Evolutionary conservation across 345 rosid species (phyloP).

Genomic region (Hirschfeldia incana): DNA sequence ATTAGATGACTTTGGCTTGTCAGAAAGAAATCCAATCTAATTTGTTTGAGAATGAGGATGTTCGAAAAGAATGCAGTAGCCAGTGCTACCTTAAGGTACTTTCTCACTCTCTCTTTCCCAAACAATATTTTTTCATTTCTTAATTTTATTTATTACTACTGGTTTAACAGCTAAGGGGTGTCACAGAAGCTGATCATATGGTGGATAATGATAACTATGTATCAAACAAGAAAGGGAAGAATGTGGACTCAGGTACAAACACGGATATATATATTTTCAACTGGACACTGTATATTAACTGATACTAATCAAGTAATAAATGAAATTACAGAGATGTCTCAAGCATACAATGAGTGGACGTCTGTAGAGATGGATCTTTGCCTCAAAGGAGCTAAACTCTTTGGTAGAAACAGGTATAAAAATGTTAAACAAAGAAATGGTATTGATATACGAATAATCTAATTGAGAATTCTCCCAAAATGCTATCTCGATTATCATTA

Average conservation of each 20-base stretch:
- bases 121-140: constrained; percentile 30
- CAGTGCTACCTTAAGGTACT: constrained; percentile 34
- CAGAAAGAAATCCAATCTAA: neutral
- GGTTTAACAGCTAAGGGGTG: constrained; percentile 51
- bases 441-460: neutral
- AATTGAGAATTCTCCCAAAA: neutral
- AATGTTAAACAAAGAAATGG: neutral
- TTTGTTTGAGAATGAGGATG: neutral
- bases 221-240: constrained; percentile 50
- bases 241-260: constrained; percentile 13
- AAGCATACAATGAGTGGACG: constrained; percentile 55
- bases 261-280: neutral
- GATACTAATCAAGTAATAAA: constrained; percentile 21
- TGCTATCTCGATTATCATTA: neutral
- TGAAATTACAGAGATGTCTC: constrained; percentile 39
- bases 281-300: neutral
- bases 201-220: neutral
- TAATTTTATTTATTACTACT: constrained; percentile 19
- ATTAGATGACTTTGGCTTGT: constrained; percentile 8
- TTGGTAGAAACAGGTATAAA: constrained; percentile 80
- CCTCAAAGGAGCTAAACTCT: constrained; percentile 75
- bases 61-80: constrained; percentile 1
- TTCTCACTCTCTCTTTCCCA: neutral
- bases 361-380: constrained; percentile 76
- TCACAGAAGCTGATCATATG: constrained; percentile 42